A percentile compares a stretch with the other conserved stretches of the same genome.
phyloP scores from a whole-genome alignment of 2,329 filamentous ascomycete genomes.

The Hortaea werneckii region DNA sequence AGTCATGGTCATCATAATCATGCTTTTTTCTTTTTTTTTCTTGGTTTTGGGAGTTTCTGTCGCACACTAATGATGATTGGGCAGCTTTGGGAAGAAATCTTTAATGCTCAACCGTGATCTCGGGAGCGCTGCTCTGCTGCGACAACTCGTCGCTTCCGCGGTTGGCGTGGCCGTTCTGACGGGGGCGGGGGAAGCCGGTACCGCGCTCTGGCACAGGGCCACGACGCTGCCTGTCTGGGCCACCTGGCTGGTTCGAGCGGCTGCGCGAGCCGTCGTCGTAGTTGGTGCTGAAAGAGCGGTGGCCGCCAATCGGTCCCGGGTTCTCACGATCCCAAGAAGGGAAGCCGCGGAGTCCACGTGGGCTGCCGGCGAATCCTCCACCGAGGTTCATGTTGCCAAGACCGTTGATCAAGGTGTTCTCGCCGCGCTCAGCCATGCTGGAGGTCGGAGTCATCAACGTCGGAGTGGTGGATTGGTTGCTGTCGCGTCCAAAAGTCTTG shows the following conservation, averaged over 20 bases:
- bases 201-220: slow-evolving; percentile 52
- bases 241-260: slow-evolving; percentile 27
- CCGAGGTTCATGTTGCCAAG: slow-evolving; percentile 52
- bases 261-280: slow-evolving; percentile 48
- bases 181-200: slow-evolving; percentile 44
- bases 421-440: slow-evolving; percentile 20
- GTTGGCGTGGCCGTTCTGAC: slow-evolving; percentile 52
- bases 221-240: slow-evolving; percentile 52
- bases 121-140: slow-evolving; percentile 46
- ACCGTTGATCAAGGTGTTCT: slow-evolving; percentile 49
- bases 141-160: slow-evolving; percentile 55
- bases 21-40: background rate
- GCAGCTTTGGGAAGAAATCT: background rate
- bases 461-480: slow-evolving; percentile 53
- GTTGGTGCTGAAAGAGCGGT: slow-evolving; percentile 50
- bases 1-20: slow-evolving; percentile 1
- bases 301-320: slow-evolving; percentile 54
- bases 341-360: slow-evolving; percentile 49
- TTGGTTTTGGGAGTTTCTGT: background rate
- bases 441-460: slow-evolving; percentile 50
- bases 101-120: slow-evolving; percentile 53
- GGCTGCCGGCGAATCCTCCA: slow-evolving; percentile 43
- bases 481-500: slow-evolving; percentile 47
- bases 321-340: slow-evolving; percentile 50
- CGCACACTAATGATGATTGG: background rate